Conservation (phyloP, 306 rosid genomes). For the Adenanthera pavonina region DNA sequence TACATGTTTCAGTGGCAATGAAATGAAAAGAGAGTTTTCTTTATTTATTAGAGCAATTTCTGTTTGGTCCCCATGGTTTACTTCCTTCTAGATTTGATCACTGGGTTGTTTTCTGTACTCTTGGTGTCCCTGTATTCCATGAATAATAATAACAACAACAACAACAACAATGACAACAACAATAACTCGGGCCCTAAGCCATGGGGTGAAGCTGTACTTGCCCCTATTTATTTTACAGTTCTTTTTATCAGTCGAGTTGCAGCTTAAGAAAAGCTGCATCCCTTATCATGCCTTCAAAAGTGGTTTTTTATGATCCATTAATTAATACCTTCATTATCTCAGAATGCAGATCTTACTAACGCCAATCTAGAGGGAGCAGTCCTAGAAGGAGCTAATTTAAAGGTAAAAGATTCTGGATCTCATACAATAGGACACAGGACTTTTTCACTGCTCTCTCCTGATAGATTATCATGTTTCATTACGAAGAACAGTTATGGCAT, state of each 20-base stretch:
- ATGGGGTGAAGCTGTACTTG: neutral
- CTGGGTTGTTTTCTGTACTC: neutral
- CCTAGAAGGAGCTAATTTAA: constrained; percentile 93
- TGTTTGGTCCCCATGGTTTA: neutral
- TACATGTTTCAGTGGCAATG: constrained; percentile 2
- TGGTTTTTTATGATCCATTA: constrained; percentile 23
- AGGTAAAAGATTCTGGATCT: constrained; percentile 60
- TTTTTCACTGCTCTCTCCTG: constrained; percentile 10
- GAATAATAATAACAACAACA: neutral
- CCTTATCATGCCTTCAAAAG: constrained; percentile 10
- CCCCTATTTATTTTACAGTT: neutral
- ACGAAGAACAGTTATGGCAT: neutral
- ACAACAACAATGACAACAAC: neutral
- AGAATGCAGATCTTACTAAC: constrained; percentile 94
- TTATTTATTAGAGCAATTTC: neutral
- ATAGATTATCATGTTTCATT: constrained; percentile 11
- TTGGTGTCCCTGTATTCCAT: neutral
- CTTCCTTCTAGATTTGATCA: neutral
- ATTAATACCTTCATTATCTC: constrained; percentile 35
- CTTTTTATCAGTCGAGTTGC: constrained; percentile 16
- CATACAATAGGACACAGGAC: constrained; percentile 14
- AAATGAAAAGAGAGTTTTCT: neutral
- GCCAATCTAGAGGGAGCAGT: constrained; percentile 93
- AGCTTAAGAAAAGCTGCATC: constrained; percentile 17
- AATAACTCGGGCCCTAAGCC: neutral